Evolutionary conservation across 257 asterid genomes (phyloP).

Genomic region (Ilex aquifolium): DNA sequence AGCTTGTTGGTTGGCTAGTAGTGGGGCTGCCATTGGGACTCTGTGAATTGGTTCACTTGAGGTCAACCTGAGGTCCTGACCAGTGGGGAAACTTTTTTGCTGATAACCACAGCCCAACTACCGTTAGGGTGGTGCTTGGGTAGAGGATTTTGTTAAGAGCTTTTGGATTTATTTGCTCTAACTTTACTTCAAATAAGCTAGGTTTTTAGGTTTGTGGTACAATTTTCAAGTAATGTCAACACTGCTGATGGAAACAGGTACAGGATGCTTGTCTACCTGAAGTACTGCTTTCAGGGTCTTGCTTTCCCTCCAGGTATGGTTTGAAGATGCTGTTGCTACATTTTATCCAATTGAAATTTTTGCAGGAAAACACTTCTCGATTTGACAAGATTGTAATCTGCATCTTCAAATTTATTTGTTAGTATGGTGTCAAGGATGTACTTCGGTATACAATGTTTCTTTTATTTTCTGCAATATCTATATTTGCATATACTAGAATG

Average conservation of each 20-base stretch:
- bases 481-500: not conserved
- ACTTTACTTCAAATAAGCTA: not conserved
- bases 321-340: constrained; percentile 18
- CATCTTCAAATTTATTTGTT: not conserved
- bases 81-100: too few species aligned
- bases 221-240: constrained; percentile 26
- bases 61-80: too few species aligned
- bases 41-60: too few species aligned
- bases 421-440: too few species aligned
- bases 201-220: not conserved
- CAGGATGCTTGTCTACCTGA: constrained; percentile 89
- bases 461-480: too few species aligned
- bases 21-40: too few species aligned
- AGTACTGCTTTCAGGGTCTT: constrained; percentile 90
- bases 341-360: constrained; percentile 6
- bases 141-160: not conserved
- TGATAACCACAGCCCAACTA: too few species aligned
- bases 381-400: not conserved
- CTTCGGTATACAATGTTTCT: too few species aligned
- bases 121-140: too few species aligned
- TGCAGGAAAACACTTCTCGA: constrained; percentile 10
- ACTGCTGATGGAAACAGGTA: constrained; percentile 67
- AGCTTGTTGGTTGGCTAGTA: too few species aligned
- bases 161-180: not conserved
- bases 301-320: constrained; percentile 97